Conservation (phyloP, 352 stramenopile genomes). For the Phytopythium aichiense region DNA sequence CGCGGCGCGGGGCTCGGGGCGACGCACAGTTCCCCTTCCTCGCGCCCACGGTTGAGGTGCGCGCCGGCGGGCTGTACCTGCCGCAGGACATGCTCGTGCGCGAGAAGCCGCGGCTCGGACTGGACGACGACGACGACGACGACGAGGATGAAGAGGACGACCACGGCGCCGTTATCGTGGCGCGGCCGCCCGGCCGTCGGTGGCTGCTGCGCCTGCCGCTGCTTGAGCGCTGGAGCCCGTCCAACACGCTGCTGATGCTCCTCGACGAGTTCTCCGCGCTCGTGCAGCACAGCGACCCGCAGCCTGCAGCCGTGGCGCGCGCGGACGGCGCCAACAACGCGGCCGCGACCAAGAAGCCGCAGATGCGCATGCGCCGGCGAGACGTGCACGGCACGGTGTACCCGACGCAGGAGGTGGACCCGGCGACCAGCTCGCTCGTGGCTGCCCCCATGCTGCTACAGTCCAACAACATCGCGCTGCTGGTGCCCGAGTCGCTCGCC, state of each 20-base stretch:
- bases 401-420: conserved; percentile 65
- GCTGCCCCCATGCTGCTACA: conserved; percentile 66
- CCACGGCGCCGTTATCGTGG: neutral
- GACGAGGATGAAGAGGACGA: neutral
- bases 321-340: conserved; percentile 2
- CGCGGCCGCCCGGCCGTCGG: conserved; percentile 11
- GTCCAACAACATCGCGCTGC: conserved; percentile 56
- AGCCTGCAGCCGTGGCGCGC: conserved; percentile 13
- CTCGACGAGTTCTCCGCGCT: conserved; percentile 59
- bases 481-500: conserved; percentile 18
- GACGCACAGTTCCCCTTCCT: conserved; percentile 59
- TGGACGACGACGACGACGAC: conserved; percentile 6
- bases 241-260: conserved; percentile 68
- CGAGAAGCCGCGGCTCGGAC: conserved; percentile 6
- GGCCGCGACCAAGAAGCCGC: conserved; percentile 13
- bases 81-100: conserved; percentile 37
- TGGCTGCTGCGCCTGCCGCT: conserved; percentile 44
- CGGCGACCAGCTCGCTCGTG: conserved; percentile 46
- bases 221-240: conserved; percentile 71
- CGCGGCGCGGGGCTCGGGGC: conserved; percentile 16
- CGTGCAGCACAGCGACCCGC: conserved; percentile 53
- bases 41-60: conserved; percentile 43
- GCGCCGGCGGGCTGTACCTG: conserved; percentile 44
- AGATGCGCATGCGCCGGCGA: conserved; percentile 63
- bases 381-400: conserved; percentile 69